Percentiles rank a stretch among this genome's conserved stretches.
These are phyloP conservation scores for Fusarium coffeatum DNA, from an alignment of 2,329 filamentous ascomycete genomes.

Conservation along the genomic window DNA sequence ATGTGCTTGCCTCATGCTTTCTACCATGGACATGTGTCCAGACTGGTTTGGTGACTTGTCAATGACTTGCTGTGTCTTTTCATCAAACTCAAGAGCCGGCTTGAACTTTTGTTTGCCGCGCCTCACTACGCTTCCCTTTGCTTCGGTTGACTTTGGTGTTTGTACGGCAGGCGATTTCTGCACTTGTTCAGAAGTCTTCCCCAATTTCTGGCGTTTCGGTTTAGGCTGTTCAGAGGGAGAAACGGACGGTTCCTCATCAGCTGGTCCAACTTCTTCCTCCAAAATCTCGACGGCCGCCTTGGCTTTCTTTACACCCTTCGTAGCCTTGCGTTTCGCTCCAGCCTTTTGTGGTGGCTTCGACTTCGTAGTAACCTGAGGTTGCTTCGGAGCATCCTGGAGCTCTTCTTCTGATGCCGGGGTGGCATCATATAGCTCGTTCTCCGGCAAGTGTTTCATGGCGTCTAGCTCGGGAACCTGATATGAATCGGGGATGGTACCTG, in stretches of 20 bases:
- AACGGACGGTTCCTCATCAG: not conserved
- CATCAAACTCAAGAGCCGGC: conserved; percentile 50
- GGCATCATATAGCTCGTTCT: conserved; percentile 46
- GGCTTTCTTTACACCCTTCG: not conserved
- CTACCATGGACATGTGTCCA: conserved; percentile 26
- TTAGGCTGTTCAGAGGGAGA: not conserved
- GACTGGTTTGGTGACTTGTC: conserved; percentile 13
- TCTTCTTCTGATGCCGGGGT: conserved; percentile 29
- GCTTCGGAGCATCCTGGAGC: not conserved
- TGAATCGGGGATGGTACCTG: conserved; percentile 3
- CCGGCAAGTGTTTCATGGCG: conserved; percentile 38
- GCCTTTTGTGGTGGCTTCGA: not conserved
- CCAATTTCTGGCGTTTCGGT: not conserved
- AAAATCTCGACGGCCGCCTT: not conserved
- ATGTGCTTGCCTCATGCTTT: conserved; percentile 25
- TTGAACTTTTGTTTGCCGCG: conserved; percentile 52
- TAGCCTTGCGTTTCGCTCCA: not conserved
- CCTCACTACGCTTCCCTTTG: conserved; percentile 31
- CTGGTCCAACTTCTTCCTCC: conserved; percentile 2
- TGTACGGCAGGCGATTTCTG: not conserved
- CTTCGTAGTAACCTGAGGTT: not conserved
- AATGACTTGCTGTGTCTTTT: conserved; percentile 46
- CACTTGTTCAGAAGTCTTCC: not conserved
- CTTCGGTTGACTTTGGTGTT: not conserved
- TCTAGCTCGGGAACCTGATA: conserved; percentile 4